A percentile compares a stretch with the other conserved stretches of the same genome.
Conservation (phyloP, 2,329 filamentous ascomycete genomes). For the Cercospora nicotianae region DNA sequence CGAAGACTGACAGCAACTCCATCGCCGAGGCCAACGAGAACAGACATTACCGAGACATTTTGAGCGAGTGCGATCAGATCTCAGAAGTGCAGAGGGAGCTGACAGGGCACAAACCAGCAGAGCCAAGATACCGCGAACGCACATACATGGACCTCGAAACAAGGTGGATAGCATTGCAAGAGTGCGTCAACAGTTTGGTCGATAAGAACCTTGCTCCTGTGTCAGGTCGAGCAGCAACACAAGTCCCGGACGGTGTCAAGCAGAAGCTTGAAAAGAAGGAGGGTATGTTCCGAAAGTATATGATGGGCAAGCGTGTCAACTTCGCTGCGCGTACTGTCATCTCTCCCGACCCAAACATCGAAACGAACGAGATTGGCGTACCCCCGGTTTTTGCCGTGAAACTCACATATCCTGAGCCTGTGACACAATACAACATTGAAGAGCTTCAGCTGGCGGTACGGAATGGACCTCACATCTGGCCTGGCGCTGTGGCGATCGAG, state of each 20-base stretch:
- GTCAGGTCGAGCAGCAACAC: constrained; percentile 72
- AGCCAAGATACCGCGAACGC: constrained; percentile 52
- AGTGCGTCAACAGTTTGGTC: constrained; percentile 87
- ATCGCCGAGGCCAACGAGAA: constrained; percentile 90
- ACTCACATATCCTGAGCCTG: constrained; percentile 93
- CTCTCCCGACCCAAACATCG: constrained; percentile 96
- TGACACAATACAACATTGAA: constrained; percentile 95
- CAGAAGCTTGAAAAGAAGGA: constrained; percentile 98
- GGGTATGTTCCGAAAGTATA: constrained; percentile 96
- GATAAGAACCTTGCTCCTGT: constrained; percentile 85
- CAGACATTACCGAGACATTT: constrained; percentile 78
- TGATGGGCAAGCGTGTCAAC: constrained; percentile 99
- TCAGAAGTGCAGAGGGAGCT: constrained; percentile 71
- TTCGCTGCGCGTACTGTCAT: constrained; percentile 97
- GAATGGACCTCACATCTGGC: constrained; percentile 91
- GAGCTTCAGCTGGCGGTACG: constrained; percentile 95
- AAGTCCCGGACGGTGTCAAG: constrained; percentile 91
- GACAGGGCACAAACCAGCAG: constrained; percentile 43
- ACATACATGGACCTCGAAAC: constrained; percentile 77
- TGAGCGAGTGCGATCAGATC: constrained; percentile 72
- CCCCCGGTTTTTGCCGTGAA: constrained; percentile 97
- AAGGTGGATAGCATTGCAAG: constrained; percentile 80
- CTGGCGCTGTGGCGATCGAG: constrained; percentile 89
- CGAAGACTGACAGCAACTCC: constrained; percentile 73
- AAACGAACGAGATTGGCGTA: constrained; percentile 98